Evolutionary conservation across 208 protist species (phyloP), one percentile per base, ranked within the genome.

Genomic region (Crithidia brevicula): DNA sequence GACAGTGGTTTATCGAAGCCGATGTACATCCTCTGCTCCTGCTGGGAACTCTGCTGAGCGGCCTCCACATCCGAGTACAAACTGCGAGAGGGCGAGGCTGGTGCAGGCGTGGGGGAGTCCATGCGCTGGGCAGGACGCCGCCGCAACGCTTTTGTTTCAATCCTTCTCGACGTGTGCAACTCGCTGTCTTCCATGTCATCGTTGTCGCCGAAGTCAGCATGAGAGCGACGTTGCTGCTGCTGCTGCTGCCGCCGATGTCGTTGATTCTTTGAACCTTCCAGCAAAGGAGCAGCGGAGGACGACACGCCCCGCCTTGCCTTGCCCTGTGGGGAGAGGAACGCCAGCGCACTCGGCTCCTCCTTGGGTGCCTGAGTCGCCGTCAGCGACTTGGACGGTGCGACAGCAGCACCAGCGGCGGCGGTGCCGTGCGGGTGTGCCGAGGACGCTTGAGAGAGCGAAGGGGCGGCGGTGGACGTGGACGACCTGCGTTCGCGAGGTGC

Each of bases 341-440:
- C 67, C 16, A 93, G 58, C 47, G 87, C 81, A 27, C 87, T 93
- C 7, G 87, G 87, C 62, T 93, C 87, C 25, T 62, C 70, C 6
- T 22, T 16, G 6, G 2, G 42, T 0, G 10, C 30, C 0, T 51
- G 67, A 11, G 56, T 62, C n/a, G 10, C 1, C 42, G 18, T 13
- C 6, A 47, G 42, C 8, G 42, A 47, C n/a, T n/a, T n/a, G n/a
- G n/a, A n/a, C n/a, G n/a, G n/a, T 47, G 42, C 13, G 20, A 1
- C 25, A 36, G 2, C 11, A 8, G 16, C 13, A 15, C 8, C 0
- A 27, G 4, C 3, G 34, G 4, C 25, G 6, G 11, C 9, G 1
- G 33, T 0, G 3, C 56, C 18, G 25, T 23, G 27, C 40, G 5
- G 27, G 1, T 18, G n/a, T 2, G 36, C 36, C 1, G 36, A 40